Evolutionary conservation across 306 rosid species (phyloP).

Genomic region (Vigna mungo): DNA sequence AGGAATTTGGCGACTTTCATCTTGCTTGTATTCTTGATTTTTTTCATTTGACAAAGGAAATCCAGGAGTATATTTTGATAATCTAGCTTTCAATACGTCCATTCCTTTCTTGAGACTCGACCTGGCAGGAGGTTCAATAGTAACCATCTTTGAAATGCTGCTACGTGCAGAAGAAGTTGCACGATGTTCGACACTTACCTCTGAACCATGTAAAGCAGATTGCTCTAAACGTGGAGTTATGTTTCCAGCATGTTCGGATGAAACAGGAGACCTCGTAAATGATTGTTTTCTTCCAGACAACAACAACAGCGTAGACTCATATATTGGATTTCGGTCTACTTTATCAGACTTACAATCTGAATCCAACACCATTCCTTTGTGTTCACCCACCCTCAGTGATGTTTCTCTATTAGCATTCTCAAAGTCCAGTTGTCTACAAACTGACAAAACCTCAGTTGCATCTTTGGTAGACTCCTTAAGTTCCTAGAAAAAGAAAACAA

Average conservation of each 20-base stretch:
- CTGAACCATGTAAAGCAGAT: slow-evolving; percentile 38
- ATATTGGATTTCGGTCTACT: no score
- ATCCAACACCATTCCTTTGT: slow-evolving; percentile 32
- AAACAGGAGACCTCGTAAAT: slow-evolving; percentile 52
- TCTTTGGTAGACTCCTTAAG: slow-evolving; percentile 45
- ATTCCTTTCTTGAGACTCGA: slow-evolving; percentile 67
- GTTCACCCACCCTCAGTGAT: slow-evolving; percentile 43
- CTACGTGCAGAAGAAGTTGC: slow-evolving; percentile 52
- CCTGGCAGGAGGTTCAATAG: slow-evolving; percentile 56
- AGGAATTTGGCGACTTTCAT: slow-evolving; percentile 50
- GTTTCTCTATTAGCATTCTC: slow-evolving; percentile 43
- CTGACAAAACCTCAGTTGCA: slow-evolving; percentile 19
- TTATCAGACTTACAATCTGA: slow-evolving; percentile 39
- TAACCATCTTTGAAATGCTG: slow-evolving; percentile 59
- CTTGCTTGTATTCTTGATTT: slow-evolving; percentile 47
- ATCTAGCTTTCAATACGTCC: slow-evolving; percentile 58
- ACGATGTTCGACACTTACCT: slow-evolving; percentile 41
- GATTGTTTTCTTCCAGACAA: slow-evolving; percentile 28
- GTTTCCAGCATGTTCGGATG: slow-evolving; percentile 45
- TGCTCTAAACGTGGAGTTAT: slow-evolving; percentile 54
- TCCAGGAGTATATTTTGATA: slow-evolving; percentile 66
- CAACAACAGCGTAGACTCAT: no score
- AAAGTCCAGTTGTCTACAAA: slow-evolving; percentile 42
- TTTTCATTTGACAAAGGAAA: slow-evolving; percentile 47
- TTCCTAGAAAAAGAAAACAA: slow-evolving; percentile 57